A percentile compares a stretch with the other conserved stretches of the same genome.
These are phyloP conservation scores for Cicer cuneatum DNA, from an alignment of 306 rosid species.

Conservation along the genomic window DNA sequence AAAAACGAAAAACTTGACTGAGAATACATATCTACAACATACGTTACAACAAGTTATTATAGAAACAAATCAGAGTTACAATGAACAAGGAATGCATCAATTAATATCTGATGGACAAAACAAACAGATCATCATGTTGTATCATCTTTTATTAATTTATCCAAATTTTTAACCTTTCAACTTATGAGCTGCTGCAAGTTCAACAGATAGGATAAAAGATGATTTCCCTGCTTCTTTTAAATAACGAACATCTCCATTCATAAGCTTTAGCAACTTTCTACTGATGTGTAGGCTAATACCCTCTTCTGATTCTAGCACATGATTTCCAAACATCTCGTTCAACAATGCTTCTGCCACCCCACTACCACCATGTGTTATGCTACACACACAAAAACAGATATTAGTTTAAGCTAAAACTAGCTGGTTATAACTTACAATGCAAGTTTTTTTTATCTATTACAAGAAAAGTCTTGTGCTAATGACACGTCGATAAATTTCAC, in stretches of 20 bases:
- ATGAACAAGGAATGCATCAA: constrained; percentile 11
- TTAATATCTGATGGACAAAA: constrained; percentile 21
- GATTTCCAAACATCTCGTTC: constrained; percentile 81
- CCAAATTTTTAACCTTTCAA: constrained; percentile 40
- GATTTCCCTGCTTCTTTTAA: constrained; percentile 81
- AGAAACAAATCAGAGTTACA: constrained; percentile 38
- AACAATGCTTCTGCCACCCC: constrained; percentile 80
- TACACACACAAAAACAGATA: constrained; percentile 42
- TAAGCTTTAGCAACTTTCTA: constrained; percentile 80
- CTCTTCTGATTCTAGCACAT: constrained; percentile 69
- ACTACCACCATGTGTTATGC: constrained; percentile 72
- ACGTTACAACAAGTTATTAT: constrained; percentile 39
- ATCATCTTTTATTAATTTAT: constrained; percentile 37
- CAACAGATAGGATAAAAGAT: constrained; percentile 73
- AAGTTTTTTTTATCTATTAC: not conserved
- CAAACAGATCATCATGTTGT: constrained; percentile 5
- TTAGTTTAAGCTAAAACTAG: constrained; percentile 13
- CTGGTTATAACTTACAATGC: constrained; percentile 3
- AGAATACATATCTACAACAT: constrained; percentile 51
- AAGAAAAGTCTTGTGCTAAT: not conserved
- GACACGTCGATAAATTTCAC: not conserved
- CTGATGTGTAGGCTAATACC: constrained; percentile 81
- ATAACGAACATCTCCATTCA: constrained; percentile 88
- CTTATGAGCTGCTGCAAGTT: constrained; percentile 74
- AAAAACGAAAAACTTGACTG: not conserved